phyloP scores from a whole-genome alignment of 139 green algal species.

The Picochlorum sp. region DNA sequence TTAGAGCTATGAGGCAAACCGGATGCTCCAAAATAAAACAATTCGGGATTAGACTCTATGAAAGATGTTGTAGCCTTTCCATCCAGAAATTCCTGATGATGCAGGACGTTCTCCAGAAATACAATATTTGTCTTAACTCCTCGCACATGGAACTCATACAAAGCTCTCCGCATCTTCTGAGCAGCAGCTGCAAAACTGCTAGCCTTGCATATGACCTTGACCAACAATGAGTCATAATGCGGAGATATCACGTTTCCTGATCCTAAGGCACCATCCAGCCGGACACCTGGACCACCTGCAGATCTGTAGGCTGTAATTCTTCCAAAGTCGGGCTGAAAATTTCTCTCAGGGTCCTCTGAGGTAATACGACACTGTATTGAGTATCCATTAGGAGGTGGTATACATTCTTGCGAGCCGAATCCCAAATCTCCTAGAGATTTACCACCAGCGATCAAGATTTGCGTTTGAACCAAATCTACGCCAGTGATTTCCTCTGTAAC shows the following conservation, averaged over 20 bases:
- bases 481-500: constrained; percentile 93
- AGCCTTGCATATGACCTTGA: constrained; percentile 71
- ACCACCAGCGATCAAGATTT: constrained; percentile 83
- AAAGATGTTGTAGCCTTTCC: constrained; percentile 63
- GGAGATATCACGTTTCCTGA: constrained; percentile 64
- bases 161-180: constrained; percentile 78
- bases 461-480: constrained; percentile 85
- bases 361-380: constrained; percentile 94
- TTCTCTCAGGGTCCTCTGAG: constrained; percentile 77
- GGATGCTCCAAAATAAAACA: constrained; percentile 44
- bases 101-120: constrained; percentile 85
- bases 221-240: constrained; percentile 85
- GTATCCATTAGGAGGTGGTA: constrained; percentile 59
- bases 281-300: constrained; percentile 77
- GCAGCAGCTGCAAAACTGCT: constrained; percentile 60
- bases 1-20: constrained; percentile 7
- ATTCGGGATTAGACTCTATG: constrained; percentile 65
- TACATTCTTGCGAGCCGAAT: constrained; percentile 46
- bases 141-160: constrained; percentile 82
- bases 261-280: constrained; percentile 75
- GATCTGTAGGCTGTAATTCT: constrained; percentile 66
- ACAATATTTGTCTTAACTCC: constrained; percentile 91
- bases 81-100: constrained; percentile 71
- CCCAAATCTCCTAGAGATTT: constrained; percentile 63
- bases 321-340: constrained; percentile 85